Conservation (phyloP, 495 filamentous ascomycete species). For the Chaetomidium leptoderma region DNA sequence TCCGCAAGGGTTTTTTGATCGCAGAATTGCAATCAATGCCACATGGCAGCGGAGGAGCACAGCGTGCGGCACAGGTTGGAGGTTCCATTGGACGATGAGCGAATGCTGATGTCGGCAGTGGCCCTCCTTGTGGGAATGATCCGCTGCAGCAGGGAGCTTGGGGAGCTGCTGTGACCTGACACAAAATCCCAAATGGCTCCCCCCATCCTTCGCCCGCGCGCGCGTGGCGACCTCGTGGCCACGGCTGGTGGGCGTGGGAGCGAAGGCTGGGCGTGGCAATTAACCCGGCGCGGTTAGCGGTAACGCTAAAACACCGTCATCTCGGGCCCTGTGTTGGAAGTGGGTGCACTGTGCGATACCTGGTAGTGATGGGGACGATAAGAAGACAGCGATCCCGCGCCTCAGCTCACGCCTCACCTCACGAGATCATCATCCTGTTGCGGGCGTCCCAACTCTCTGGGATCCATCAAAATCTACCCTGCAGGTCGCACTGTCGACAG, state of each 20-base stretch:
- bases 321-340: background rate
- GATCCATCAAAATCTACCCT: background rate
- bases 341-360: too few species aligned
- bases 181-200: background rate
- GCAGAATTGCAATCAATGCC: conserved; percentile 9
- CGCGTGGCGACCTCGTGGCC: conserved; percentile 16
- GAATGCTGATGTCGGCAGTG: conserved; percentile 13
- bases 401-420: background rate
- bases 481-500: background rate
- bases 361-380: too few species aligned
- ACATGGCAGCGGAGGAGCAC: conserved; percentile 17
- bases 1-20: conserved; percentile 2
- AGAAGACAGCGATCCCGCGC: background rate
- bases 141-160: conserved; percentile 1
- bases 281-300: background rate
- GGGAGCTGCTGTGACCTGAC: background rate
- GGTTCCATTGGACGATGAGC: conserved; percentile 7
- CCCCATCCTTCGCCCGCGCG: background rate
- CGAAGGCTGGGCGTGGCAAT: conserved; percentile 1
- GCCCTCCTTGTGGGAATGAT: conserved; percentile 10
- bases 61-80: conserved; percentile 1
- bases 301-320: background rate
- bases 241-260: conserved; percentile 4
- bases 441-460: background rate
- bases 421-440: background rate